A percentile compares a stretch with the other conserved stretches of the same genome.
Evolutionary conservation across 129 eudicot genomes (phyloP).

Genomic region (Artemisia argyi): DNA sequence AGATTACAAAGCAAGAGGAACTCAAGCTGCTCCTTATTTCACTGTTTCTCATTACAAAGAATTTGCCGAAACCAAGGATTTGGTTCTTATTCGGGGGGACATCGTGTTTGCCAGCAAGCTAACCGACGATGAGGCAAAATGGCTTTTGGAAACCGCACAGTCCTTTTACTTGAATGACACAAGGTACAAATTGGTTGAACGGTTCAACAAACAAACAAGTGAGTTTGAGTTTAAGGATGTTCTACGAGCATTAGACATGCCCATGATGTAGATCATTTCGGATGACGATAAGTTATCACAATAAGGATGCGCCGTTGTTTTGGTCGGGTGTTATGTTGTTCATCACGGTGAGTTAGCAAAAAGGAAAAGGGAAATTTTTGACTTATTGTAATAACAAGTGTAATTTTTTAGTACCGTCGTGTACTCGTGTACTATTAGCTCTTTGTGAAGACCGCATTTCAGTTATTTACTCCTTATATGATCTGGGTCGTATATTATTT

Average conservation of each 20-base stretch:
- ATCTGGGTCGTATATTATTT: too few relatives aligned
- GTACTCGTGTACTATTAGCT: too few relatives aligned
- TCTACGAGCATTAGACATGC: constrained; percentile 74
- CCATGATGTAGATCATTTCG: constrained; percentile 45
- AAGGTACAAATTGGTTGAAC: constrained; percentile 77
- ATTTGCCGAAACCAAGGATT: constrained; percentile 78
- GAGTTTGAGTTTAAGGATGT: constrained; percentile 93
- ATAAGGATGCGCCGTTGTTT: not conserved
- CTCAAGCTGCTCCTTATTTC: constrained; percentile 91
- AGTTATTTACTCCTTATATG: too few relatives aligned
- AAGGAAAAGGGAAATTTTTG: too few relatives aligned
- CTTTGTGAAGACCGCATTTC: too few relatives aligned
- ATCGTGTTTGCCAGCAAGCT: constrained; percentile 84
- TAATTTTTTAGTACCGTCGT: too few relatives aligned
- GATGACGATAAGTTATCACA: not conserved
- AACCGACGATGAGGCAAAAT: constrained; percentile 71
- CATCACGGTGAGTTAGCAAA: too few relatives aligned
- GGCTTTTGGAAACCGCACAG: constrained; percentile 80
- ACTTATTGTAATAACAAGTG: too few relatives aligned
- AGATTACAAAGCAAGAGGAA: constrained; percentile 96
- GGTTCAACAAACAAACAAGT: constrained; percentile 75
- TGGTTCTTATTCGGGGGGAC: constrained; percentile 87
- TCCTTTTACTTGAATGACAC: constrained; percentile 85
- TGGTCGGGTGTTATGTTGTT: too few relatives aligned
- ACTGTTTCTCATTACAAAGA: constrained; percentile 83